These are phyloP conservation scores for Fragilaria radians DNA, from an alignment of 108 stramenopile species.

Conservation along the genomic window DNA sequence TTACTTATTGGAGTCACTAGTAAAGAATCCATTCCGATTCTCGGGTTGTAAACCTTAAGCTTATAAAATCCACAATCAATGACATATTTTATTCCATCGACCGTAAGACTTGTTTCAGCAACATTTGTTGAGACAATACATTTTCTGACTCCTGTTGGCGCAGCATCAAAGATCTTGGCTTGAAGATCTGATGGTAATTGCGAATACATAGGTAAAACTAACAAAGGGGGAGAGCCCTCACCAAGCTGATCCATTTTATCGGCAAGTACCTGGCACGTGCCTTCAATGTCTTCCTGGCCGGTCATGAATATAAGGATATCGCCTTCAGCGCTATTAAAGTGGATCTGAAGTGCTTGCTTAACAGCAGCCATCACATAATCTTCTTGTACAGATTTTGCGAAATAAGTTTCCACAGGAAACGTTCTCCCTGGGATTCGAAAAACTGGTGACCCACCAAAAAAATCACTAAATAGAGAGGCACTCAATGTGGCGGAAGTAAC, in stretches of 20 bases:
- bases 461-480: conserved; percentile 68
- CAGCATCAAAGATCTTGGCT: conserved; percentile 64
- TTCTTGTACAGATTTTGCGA: conserved; percentile 59
- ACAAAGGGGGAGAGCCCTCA: conserved; percentile 55
- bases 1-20: conserved; percentile 59
- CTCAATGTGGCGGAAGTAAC: conserved; percentile 98
- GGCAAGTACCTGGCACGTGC: conserved; percentile 59
- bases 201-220: conserved; percentile 77
- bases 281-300: conserved; percentile 93
- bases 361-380: conserved; percentile 84
- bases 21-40: conserved; percentile 83
- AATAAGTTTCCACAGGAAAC: conserved; percentile 79
- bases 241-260: conserved; percentile 52
- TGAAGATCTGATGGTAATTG: conserved; percentile 71
- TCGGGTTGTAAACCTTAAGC: conserved; percentile 49
- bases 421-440: conserved; percentile 86
- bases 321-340: conserved; percentile 58
- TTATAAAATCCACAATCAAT: conserved; percentile 92
- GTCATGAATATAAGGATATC: conserved; percentile 95
- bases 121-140: conserved; percentile 97
- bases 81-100: conserved; percentile 90
- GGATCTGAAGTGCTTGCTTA: conserved; percentile 82
- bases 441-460: conserved; percentile 56
- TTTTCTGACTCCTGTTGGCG: conserved; percentile 56
- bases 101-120: conserved; percentile 96